phyloP scores from a whole-genome alignment of 306 rosid genomes.

The Sesbania bispinosa region DNA sequence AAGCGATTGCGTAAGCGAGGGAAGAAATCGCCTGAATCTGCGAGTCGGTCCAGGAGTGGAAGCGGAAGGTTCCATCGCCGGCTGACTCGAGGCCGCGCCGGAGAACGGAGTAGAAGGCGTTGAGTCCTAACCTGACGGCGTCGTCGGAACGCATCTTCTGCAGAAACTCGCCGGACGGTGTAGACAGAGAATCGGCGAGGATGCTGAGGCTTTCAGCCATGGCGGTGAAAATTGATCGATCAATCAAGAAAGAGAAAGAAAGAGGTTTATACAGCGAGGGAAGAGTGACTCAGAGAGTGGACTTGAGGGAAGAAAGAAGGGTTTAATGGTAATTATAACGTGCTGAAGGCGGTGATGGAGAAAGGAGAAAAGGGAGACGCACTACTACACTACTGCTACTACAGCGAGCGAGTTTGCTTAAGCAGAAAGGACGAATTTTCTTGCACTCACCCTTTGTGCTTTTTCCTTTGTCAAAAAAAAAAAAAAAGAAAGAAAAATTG shows the following conservation, averaged over 20 bases:
- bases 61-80: conserved; percentile 40
- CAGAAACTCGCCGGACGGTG: conserved; percentile 55
- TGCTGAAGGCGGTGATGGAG: conserved; percentile 9
- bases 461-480: background rate
- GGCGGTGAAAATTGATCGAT: conserved; percentile 34
- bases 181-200: conserved; percentile 57
- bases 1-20: conserved; percentile 55
- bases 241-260: conserved; percentile 11
- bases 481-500: no score
- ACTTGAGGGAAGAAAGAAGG: background rate
- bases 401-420: conserved; percentile 21
- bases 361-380: no score
- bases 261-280: background rate
- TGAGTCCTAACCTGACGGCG: conserved; percentile 57
- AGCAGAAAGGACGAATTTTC: background rate
- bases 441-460: background rate
- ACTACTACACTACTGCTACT: background rate
- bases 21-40: conserved; percentile 80
- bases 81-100: conserved; percentile 41
- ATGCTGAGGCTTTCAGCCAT: conserved; percentile 71
- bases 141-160: conserved; percentile 58
- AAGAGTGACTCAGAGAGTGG: background rate
- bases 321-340: conserved; percentile 18
- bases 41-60: conserved; percentile 68
- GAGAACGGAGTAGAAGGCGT: conserved; percentile 52